Evolutionary conservation across 768 basidiomycete species (phyloP).

Genomic region (Boletus tylopilopsis): DNA sequence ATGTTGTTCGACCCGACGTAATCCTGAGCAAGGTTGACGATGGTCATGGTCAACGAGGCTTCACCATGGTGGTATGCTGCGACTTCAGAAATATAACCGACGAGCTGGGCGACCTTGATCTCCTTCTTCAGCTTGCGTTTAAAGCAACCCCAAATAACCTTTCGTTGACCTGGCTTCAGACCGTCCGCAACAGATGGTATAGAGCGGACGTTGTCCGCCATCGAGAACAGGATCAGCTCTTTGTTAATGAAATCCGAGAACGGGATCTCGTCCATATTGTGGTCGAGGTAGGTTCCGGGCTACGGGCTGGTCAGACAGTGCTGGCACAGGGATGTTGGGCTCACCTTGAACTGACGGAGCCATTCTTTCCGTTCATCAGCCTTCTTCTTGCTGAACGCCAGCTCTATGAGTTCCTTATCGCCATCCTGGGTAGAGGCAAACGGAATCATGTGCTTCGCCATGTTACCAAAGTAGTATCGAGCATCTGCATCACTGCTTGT

Average conservation of each 20-base stretch:
- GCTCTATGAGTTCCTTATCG: conserved; percentile 87
- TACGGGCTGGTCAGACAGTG: conserved; percentile 28
- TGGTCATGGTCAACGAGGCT: conserved; percentile 78
- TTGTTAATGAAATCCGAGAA: conserved; percentile 97
- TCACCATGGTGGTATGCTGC: conserved; percentile 98
- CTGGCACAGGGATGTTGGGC: background rate
- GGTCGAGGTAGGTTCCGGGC: conserved; percentile 94
- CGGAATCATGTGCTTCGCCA: conserved; percentile 92
- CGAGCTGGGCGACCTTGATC: conserved; percentile 94
- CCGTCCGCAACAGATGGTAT: conserved; percentile 95
- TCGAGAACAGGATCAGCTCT: conserved; percentile 96
- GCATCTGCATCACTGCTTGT: conserved; percentile 89
- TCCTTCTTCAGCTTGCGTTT: conserved; percentile 90
- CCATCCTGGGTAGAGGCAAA: conserved; percentile 79
- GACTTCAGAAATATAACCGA: conserved; percentile 92
- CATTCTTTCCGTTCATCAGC: conserved; percentile 98
- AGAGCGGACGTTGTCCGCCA: conserved; percentile 98
- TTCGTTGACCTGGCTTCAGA: conserved; percentile 95
- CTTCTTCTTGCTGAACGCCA: conserved; percentile 99
- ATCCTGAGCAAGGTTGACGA: conserved; percentile 90
- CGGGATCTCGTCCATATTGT: conserved; percentile 79
- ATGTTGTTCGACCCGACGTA: conserved; percentile 96
- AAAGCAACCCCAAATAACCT: conserved; percentile 95
- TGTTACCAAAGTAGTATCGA: conserved; percentile 87
- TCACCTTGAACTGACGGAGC: conserved; percentile 87